These are phyloP conservation scores for Cymodocea nodosa DNA, from an alignment of 116 monocot species.

Conservation along the genomic window DNA sequence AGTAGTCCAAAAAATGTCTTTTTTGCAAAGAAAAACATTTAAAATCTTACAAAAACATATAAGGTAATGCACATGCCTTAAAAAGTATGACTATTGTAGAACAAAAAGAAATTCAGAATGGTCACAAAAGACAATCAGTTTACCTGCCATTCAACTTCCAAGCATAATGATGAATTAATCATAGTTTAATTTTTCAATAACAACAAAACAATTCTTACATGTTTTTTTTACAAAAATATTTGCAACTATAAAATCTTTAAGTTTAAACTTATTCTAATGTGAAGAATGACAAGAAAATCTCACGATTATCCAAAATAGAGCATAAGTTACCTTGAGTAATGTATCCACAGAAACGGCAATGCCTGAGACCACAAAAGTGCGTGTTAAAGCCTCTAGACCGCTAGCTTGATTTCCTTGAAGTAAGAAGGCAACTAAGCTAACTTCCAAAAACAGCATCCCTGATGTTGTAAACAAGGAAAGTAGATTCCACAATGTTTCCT, in stretches of 20 bases:
- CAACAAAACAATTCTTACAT: not conserved
- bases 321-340: slow-evolving; percentile 60
- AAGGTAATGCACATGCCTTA: no score
- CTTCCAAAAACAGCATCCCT: slow-evolving; percentile 79
- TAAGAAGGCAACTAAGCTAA: slow-evolving; percentile 80
- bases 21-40: no score
- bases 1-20: no score
- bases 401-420: slow-evolving; percentile 82
- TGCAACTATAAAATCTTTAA: not conserved
- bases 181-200: no score
- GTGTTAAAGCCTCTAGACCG: slow-evolving; percentile 64
- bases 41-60: no score
- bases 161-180: no score
- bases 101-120: no score
- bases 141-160: no score
- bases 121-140: no score
- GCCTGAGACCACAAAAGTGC: slow-evolving; percentile 70
- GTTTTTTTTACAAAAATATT: not conserved
- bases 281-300: not conserved
- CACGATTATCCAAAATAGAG: not conserved
- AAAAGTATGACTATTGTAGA: no score
- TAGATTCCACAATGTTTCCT: slow-evolving; percentile 68
- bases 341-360: slow-evolving; percentile 70
- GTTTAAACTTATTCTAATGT: not conserved
- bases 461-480: slow-evolving; percentile 67